These are phyloP conservation scores for Sphagnum contortum DNA, from an alignment of 225 moss, liverwort and hornwort species.

Conservation along the genomic window DNA sequence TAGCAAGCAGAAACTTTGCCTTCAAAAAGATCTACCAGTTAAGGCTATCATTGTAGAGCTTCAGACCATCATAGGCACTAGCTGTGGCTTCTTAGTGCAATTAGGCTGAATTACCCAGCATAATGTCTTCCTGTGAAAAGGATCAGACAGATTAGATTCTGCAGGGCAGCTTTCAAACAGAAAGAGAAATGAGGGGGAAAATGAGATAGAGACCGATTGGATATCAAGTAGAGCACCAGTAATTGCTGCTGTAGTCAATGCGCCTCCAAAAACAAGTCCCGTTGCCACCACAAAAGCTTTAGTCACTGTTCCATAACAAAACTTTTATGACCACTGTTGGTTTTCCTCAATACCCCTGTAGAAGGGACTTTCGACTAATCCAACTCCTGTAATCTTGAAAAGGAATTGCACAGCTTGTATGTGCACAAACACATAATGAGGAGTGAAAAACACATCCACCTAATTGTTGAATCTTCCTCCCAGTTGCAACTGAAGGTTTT, in stretches of 20 bases:
- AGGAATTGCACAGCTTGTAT: not conserved
- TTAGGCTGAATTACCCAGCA: too few species aligned
- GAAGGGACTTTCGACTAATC: not conserved
- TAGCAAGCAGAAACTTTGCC: too few species aligned
- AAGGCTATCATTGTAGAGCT: not conserved
- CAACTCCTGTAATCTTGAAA: not conserved
- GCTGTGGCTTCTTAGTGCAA: not conserved
- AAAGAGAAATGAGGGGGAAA: too few species aligned
- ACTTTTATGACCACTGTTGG: not conserved
- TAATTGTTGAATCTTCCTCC: too few species aligned
- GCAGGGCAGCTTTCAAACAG: too few species aligned
- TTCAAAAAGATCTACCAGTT: too few species aligned
- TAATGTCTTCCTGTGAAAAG: too few species aligned
- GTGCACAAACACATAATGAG: too few species aligned
- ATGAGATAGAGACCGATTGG: constrained; percentile 36
- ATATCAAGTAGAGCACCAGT: constrained; percentile 39
- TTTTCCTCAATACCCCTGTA: not conserved
- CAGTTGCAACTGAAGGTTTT: too few species aligned
- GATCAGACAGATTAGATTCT: too few species aligned
- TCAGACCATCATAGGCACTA: not conserved
- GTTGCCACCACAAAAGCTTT: constrained; percentile 58
- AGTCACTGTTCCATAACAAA: constrained; percentile 34
- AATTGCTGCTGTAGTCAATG: constrained; percentile 24
- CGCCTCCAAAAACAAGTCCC: constrained; percentile 46
- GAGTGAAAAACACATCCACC: too few species aligned